These are phyloP conservation scores for Lasiosphaeria hispida DNA, from an alignment of 495 filamentous ascomycete genomes.

Conservation along the genomic window DNA sequence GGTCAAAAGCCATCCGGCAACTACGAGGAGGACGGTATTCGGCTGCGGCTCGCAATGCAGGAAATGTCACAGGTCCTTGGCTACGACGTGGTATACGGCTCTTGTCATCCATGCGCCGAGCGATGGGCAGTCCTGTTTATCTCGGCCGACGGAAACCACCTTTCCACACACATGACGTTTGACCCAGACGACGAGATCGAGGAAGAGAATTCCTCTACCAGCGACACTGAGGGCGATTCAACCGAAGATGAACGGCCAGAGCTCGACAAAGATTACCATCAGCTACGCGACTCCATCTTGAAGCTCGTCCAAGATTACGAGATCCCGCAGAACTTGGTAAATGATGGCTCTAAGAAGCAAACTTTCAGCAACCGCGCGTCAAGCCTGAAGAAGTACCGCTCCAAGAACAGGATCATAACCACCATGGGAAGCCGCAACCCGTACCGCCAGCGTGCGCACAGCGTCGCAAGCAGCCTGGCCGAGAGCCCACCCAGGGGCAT, in stretches of 20 bases:
- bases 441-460: slow-evolving; percentile 46
- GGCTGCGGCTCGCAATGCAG: slow-evolving; percentile 57
- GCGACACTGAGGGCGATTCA: slow-evolving; percentile 65
- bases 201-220: slow-evolving; percentile 60
- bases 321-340: slow-evolving; percentile 59
- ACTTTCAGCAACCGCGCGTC: slow-evolving; percentile 64
- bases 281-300: slow-evolving; percentile 75
- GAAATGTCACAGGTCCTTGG: slow-evolving; percentile 65
- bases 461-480: slow-evolving; percentile 32
- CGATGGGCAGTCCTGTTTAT: slow-evolving; percentile 75
- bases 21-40: slow-evolving; percentile 55
- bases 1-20: slow-evolving; percentile 38
- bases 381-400: slow-evolving; percentile 48
- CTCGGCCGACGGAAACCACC: slow-evolving; percentile 62
- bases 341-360: slow-evolving; percentile 50
- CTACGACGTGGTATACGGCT: slow-evolving; percentile 55
- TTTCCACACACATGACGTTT: slow-evolving; percentile 70
- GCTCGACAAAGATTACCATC: slow-evolving; percentile 77
- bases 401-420: slow-evolving; percentile 50
- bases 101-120: slow-evolving; percentile 70
- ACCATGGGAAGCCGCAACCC: slow-evolving; percentile 56
- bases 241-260: slow-evolving; percentile 61
- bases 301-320: slow-evolving; percentile 81
- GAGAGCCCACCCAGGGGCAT: slow-evolving; percentile 28
- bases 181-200: slow-evolving; percentile 65